Base-by-base conservation (phyloP, 2,329 filamentous ascomycete genomes). In the Fusarium ambrosium region DNA sequence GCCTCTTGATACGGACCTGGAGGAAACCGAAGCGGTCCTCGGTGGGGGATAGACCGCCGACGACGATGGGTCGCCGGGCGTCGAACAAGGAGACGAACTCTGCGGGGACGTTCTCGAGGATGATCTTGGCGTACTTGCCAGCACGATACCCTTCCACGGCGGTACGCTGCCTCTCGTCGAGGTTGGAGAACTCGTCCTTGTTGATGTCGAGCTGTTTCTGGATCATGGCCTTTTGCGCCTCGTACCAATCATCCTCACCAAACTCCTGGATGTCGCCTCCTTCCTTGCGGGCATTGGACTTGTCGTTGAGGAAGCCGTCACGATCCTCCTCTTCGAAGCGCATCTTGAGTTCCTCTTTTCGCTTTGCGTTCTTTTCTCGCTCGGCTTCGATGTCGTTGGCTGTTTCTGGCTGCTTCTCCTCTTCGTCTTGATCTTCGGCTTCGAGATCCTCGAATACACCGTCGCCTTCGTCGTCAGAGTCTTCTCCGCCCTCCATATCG, bases 191-290 rank as follows among this genome's bases (percentile, higher is more conserved):
- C 81, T 98, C 97, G 68, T 94, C 91, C 80, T 95, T 95, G 85
- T 99, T 99, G 90, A 99, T 98, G 79, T 97, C 94, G 73, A 97
- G 89, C 83, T 99, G 97, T 85, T 98, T 98, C 84, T 98, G 94
- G 69, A 99, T 92, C 82, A 93, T 89, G 36, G 97, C 94, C 85
- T 99, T 99, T 81, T 99, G 97, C 32, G 94, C 91, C 80, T 98
- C 97, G 81, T 99, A 99, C 97, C 97, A 99, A 66, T 99, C 94
- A 81, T 99, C 97, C 83, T 99, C 97, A 62, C 95, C 97, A 79
- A 97, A 98, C 80, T 97, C 93, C 63, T 96, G 91, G 7, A 91
- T 87, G 4, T 89, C 88, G 37, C 89, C 92, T 34, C 90, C 91
- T 75, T 95, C 93, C 73, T 90, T 88, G 39, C 93, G 89, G 13